These are phyloP conservation scores for Globisporangium megalacanthum DNA, from an alignment of 352 stramenopile genomes.

Conservation along the genomic window DNA sequence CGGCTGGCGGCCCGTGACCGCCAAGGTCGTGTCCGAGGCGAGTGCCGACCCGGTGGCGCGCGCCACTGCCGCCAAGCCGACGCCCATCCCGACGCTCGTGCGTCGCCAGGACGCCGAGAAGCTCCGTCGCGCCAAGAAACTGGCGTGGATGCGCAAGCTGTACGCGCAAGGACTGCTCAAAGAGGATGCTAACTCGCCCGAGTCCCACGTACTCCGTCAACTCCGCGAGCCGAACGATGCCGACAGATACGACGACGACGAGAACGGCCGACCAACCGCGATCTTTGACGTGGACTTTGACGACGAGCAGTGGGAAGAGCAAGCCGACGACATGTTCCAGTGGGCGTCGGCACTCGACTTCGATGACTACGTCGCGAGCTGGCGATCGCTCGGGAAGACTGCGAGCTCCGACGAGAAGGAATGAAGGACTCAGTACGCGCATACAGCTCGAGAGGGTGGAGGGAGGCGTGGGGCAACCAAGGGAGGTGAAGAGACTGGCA, in stretches of 20 bases:
- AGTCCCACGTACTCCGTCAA: no score
- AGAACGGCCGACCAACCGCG: no score
- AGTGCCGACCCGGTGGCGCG: conserved; percentile 49
- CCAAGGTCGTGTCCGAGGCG: conserved; percentile 65
- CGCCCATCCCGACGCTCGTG: conserved; percentile 36
- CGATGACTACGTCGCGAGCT: conserved; percentile 68
- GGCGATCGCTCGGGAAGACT: conserved; percentile 53
- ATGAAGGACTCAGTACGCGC: background rate
- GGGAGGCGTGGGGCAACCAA: no score
- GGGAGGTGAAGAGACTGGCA: no score
- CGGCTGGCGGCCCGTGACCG: conserved; percentile 85
- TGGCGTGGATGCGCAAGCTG: conserved; percentile 77
- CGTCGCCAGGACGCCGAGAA: conserved; percentile 47
- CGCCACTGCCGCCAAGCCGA: conserved; percentile 32
- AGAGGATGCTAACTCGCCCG: conserved; percentile 5
- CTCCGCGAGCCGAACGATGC: no score
- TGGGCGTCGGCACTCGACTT: conserved; percentile 64
- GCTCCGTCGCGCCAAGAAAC: conserved; percentile 57
- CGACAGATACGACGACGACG: no score
- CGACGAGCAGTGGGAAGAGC: conserved; percentile 49
- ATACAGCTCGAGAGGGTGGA: background rate
- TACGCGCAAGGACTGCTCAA: conserved; percentile 55
- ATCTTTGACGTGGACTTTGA: conserved; percentile 72
- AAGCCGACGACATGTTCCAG: conserved; percentile 14
- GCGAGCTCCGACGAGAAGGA: conserved; percentile 39